Base-by-base conservation (phyloP, 2,329 filamentous ascomycete genomes). In the Colletotrichum falcatum region DNA sequence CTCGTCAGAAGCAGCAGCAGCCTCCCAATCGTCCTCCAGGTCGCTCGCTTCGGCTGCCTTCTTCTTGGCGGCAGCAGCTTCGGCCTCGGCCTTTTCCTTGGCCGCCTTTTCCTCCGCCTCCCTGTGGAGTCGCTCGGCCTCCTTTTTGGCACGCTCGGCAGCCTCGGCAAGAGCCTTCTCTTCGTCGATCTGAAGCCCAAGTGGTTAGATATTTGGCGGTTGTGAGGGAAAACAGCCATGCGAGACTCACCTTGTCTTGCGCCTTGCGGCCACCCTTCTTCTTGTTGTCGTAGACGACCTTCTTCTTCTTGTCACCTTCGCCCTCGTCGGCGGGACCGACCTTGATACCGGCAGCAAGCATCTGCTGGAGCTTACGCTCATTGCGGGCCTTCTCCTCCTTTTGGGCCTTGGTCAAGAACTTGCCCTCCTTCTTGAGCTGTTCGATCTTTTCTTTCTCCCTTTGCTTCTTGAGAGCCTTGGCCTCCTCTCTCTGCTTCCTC, bases 361-460 rank as follows among this genome's bases (percentile, higher is more conserved):
- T 94, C 81, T 96, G 94, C 84, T 96, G 91, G 65, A 95, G 83
- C 76, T 94, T 94, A 76, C 90, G 85, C 82, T 95, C 92, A 75
- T 93, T 92, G 76, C 90, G 88, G 30, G 91, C 90, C 83, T 94
- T 94, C 78, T 93, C 92, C 76, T 95, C 92, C 78, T 91, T 93
- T 79, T 97, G 93, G 18, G 93, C 93, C 82, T 95, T 95, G 74
- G 93, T 95, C 77, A 95, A 83, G 81, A 92, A 95, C 78, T 94
- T 95, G 79, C 94, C 94, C 79, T 94, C 93, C 80, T 92, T 94
- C 88, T 95, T 96, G 66, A 94, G 88, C 83, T 95, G 91, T 78
- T 96, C 94, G 71, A 95, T 91, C 81, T 89, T 93, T 80, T 95
- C 92, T 85, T 93, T 95, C 77, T 97, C 94, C 79, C 89, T 94